A percentile compares a stretch with the other conserved stretches of the same genome.
These are phyloP conservation scores for Oligophagozyma castellii DNA, from an alignment of 1,139 yeast species.

Conservation along the genomic window DNA sequence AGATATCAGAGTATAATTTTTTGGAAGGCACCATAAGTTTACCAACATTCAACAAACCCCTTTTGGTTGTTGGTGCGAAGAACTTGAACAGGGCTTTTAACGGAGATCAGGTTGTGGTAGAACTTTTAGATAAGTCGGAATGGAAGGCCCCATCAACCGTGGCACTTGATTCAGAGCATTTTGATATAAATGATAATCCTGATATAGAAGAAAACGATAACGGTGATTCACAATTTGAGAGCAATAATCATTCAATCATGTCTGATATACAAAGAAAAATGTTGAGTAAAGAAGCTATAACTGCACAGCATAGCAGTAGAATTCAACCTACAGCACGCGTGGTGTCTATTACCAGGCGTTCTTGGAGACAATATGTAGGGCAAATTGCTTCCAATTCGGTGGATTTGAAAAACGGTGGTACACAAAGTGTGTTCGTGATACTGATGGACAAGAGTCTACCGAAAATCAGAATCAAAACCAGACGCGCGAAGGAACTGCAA, in stretches of 20 bases:
- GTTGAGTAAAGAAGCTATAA: constrained; percentile 63
- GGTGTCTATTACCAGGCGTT: constrained; percentile 78
- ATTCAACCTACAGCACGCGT: constrained; percentile 85
- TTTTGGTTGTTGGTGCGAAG: constrained; percentile 69
- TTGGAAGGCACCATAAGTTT: constrained; percentile 76
- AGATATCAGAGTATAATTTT: constrained; percentile 74
- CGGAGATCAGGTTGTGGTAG: constrained; percentile 86
- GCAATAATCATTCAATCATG: constrained; percentile 27
- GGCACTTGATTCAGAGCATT: constrained; percentile 59
- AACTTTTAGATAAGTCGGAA: constrained; percentile 67
- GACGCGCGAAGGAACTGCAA: constrained; percentile 66
- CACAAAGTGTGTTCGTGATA: constrained; percentile 69
- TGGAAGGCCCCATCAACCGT: constrained; percentile 83
- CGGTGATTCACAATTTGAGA: constrained; percentile 17
- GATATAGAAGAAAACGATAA: constrained; percentile 37
- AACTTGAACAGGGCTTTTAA: constrained; percentile 82
- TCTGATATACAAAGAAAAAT: constrained; percentile 67
- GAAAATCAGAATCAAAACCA: constrained; percentile 70
- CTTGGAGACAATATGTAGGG: constrained; percentile 95
- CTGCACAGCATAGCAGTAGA: constrained; percentile 39
- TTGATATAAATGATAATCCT: constrained; percentile 49
- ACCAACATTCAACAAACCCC: constrained; percentile 66
- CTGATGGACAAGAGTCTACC: constrained; percentile 88
- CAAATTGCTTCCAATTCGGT: constrained; percentile 78
- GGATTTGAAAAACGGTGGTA: constrained; percentile 37